phyloP scores from a whole-genome alignment of 768 basidiomycete genomes.

The Russula virescens region DNA sequence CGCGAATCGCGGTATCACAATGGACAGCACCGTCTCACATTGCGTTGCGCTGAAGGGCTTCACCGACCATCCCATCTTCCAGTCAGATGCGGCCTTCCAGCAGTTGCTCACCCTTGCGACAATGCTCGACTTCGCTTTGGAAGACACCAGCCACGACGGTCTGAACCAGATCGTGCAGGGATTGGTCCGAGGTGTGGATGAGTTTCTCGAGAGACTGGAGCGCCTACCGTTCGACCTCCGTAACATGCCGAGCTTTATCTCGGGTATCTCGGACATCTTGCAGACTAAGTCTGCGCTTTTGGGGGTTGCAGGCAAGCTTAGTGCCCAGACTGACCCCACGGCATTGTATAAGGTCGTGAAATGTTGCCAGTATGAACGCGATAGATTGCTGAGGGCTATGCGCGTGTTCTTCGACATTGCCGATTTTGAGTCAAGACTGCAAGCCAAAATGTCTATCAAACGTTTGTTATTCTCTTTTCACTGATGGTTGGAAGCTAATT shows the following conservation, averaged over 20 bases:
- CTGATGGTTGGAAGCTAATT: neutral
- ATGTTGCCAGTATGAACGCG: slow-evolving; percentile 10
- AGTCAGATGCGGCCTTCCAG: slow-evolving; percentile 2
- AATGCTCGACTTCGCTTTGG: slow-evolving; percentile 12
- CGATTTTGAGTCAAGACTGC: slow-evolving; percentile 12
- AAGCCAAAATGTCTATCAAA: slow-evolving; percentile 4
- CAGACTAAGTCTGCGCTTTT: neutral
- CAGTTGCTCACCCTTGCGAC: slow-evolving; percentile 12
- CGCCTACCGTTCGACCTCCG: slow-evolving; percentile 6
- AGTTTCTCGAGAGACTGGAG: slow-evolving; percentile 11
- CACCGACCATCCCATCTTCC: neutral
- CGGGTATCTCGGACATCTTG: slow-evolving; percentile 9
- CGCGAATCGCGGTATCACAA: slow-evolving; percentile 14
- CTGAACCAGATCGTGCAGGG: slow-evolving; percentile 10
- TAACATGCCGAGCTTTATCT: slow-evolving; percentile 7
- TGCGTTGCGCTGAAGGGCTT: slow-evolving; percentile 16
- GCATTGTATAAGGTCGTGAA: neutral
- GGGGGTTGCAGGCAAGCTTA: neutral
- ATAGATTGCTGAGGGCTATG: slow-evolving; percentile 11
- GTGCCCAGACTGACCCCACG: neutral
- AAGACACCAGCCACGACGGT: neutral
- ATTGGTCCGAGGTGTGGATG: slow-evolving; percentile 14
- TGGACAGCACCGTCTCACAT: slow-evolving; percentile 9
- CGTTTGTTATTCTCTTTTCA: neutral
- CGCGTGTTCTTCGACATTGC: slow-evolving; percentile 13